These are phyloP conservation scores for Nicotiana undulata DNA, from an alignment of 257 asterid species.

Conservation along the genomic window DNA sequence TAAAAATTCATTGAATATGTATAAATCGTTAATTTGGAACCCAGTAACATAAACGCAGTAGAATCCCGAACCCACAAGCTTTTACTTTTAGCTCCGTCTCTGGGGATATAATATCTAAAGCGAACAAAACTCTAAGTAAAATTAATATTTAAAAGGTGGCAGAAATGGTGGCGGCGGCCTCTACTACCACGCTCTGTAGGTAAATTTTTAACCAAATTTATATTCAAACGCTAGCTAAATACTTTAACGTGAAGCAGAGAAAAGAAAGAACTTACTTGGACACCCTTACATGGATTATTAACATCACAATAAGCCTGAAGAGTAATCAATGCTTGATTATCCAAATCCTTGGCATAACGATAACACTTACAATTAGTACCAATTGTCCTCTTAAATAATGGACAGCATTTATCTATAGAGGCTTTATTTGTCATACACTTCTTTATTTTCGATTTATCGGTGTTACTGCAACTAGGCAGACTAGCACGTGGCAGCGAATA, in stretches of 20 bases:
- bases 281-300: background rate
- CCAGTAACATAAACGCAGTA: too few species aligned
- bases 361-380: background rate
- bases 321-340: background rate
- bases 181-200: background rate
- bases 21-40: too few species aligned
- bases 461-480: background rate
- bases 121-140: too few species aligned
- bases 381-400: background rate
- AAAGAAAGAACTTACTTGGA: background rate
- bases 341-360: background rate
- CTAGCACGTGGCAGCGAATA: background rate
- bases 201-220: background rate
- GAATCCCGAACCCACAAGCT: too few species aligned
- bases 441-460: background rate
- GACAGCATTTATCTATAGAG: background rate
- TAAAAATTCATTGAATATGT: too few species aligned
- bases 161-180: background rate
- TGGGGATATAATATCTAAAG: too few species aligned
- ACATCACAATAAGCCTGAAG: background rate
- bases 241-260: background rate
- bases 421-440: background rate
- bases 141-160: too few species aligned
- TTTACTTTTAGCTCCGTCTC: too few species aligned
- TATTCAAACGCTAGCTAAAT: too few species aligned